Evolutionary conservation across 345 rosid species (phyloP).

Genomic region (Cardamine resedifolia): DNA sequence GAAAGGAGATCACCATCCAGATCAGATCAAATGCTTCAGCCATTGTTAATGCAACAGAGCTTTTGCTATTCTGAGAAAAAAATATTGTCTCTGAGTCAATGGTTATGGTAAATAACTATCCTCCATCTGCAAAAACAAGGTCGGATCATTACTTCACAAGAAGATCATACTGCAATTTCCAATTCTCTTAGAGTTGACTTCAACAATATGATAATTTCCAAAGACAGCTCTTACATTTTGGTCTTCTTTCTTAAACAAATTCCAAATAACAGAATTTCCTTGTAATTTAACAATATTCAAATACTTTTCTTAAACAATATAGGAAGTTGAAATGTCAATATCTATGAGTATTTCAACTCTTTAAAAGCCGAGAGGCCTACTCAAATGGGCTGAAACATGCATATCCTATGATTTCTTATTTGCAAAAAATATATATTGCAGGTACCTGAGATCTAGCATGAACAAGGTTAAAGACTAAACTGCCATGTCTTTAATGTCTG

Average conservation of each 20-base stretch:
- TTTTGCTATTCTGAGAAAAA: slow-evolving; percentile 11
- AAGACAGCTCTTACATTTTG: slow-evolving; percentile 18
- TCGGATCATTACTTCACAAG: background rate
- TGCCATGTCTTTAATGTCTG: background rate
- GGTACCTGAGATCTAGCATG: slow-evolving; percentile 11
- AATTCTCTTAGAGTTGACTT: slow-evolving; percentile 31
- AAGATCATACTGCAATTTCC: slow-evolving; percentile 26
- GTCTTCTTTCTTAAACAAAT: background rate
- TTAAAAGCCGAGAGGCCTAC: background rate
- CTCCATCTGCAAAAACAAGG: slow-evolving; percentile 20
- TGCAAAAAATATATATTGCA: background rate
- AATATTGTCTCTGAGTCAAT: slow-evolving; percentile 1
- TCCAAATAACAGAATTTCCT: slow-evolving; percentile 24
- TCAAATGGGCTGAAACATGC: slow-evolving; percentile 16
- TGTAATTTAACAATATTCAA: slow-evolving; percentile 19
- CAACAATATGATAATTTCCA: slow-evolving; percentile 16
- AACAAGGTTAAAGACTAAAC: background rate
- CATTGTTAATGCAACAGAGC: slow-evolving; percentile 20
- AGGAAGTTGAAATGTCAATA: slow-evolving; percentile 2
- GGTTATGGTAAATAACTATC: slow-evolving; percentile 3
- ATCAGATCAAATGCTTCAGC: slow-evolving; percentile 28
- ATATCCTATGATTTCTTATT: background rate
- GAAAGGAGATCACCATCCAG: slow-evolving; percentile 28
- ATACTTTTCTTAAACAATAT: slow-evolving; percentile 12
- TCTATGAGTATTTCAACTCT: slow-evolving; percentile 11